These are phyloP conservation scores for Myrmaecium sp. DNA, from an alignment of 2,329 filamentous ascomycete genomes.

Conservation along the genomic window DNA sequence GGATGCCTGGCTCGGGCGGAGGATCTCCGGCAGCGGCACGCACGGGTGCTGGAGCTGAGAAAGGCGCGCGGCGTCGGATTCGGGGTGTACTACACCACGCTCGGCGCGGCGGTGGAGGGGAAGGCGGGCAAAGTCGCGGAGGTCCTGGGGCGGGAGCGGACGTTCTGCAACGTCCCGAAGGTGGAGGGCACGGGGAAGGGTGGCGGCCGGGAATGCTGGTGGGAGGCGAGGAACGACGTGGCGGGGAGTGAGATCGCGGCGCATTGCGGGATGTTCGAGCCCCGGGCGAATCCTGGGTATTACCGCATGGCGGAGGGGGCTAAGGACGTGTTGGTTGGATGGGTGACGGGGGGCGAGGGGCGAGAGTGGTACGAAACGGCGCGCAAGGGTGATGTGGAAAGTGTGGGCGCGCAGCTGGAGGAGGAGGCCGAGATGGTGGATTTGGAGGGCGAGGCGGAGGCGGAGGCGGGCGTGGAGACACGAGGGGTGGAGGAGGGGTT, in stretches of 20 bases:
- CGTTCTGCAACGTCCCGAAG: constrained; percentile 58
- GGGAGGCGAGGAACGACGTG: constrained; percentile 59
- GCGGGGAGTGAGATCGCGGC: constrained; percentile 64
- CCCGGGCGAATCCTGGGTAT: constrained; percentile 56
- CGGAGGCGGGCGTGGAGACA: constrained; percentile 2
- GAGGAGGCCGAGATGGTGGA: constrained; percentile 4
- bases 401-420: constrained; percentile 6
- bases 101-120: constrained; percentile 49
- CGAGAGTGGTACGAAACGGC: constrained; percentile 61
- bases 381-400: constrained; percentile 6
- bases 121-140: constrained; percentile 22
- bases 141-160: constrained; percentile 55
- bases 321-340: constrained; percentile 45
- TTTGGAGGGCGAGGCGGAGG: neutral
- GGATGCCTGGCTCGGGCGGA: constrained; percentile 73
- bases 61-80: constrained; percentile 56
- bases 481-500: constrained; percentile 1
- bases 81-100: constrained; percentile 70
- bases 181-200: constrained; percentile 18
- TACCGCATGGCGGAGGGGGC: constrained; percentile 48
- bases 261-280: constrained; percentile 67
- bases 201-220: neutral
- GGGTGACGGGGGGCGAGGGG: constrained; percentile 40
- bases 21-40: constrained; percentile 59
- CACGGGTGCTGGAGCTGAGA: constrained; percentile 47